Conservation (phyloP, 2,329 filamentous ascomycete genomes). For the Orbilia brochopaga region DNA sequence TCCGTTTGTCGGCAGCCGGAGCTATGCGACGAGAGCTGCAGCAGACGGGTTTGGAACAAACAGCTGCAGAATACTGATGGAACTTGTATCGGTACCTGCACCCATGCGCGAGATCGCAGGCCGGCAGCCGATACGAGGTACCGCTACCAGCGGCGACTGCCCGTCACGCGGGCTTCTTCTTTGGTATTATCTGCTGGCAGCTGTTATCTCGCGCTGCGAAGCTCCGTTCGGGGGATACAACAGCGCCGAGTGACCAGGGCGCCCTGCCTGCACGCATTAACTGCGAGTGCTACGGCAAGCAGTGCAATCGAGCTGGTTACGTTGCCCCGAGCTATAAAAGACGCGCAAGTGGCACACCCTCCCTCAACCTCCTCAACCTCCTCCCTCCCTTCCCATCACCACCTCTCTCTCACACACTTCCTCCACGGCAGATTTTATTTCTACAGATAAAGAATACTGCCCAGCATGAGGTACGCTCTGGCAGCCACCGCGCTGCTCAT, state of each 20-base stretch:
- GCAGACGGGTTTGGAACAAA: no score
- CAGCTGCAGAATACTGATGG: neutral
- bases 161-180: neutral
- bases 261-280: no score
- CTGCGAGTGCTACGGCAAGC: neutral
- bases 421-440: neutral
- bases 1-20: neutral
- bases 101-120: neutral
- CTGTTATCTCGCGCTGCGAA: neutral
- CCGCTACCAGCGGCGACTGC: neutral
- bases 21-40: neutral
- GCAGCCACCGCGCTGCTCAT: conserved; percentile 53
- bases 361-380: conserved; percentile 24
- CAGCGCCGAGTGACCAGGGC: no score
- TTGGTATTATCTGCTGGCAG: neutral
- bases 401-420: conserved; percentile 35
- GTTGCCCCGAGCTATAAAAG: conserved; percentile 29
- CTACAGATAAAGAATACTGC: neutral
- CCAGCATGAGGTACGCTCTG: conserved; percentile 54
- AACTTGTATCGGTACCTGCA: neutral
- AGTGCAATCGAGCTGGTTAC: conserved; percentile 12
- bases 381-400: conserved; percentile 27
- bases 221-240: neutral
- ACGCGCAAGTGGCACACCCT: conserved; percentile 25
- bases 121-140: neutral